Percentiles rank a stretch among this genome's conserved stretches.
These are phyloP conservation scores for Phoma sp. DNA, from an alignment of 2,329 filamentous ascomycete genomes.

Conservation along the genomic window DNA sequence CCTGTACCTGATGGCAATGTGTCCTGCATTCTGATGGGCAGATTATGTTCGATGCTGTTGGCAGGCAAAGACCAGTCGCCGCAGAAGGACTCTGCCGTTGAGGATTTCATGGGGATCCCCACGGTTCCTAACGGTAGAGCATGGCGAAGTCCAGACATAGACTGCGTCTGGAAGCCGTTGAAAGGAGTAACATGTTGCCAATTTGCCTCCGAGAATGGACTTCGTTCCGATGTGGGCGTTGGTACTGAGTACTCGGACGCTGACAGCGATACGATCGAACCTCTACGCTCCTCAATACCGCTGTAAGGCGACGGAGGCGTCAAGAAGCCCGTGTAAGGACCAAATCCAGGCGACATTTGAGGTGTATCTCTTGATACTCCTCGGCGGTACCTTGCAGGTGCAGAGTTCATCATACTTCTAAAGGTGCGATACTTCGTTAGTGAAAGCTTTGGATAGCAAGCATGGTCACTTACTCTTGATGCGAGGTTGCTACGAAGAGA, in stretches of 20 bases:
- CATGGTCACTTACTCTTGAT: neutral
- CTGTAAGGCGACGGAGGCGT: conserved; percentile 36
- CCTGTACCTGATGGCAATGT: conserved; percentile 1
- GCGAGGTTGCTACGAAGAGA: neutral
- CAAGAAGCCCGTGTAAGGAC: conserved; percentile 31
- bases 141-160: conserved; percentile 25
- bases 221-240: conserved; percentile 32
- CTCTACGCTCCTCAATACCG: too few species aligned
- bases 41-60: conserved; percentile 2
- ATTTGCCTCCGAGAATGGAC: conserved; percentile 30
- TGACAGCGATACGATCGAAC: too few species aligned
- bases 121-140: conserved; percentile 14
- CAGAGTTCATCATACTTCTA: conserved; percentile 21
- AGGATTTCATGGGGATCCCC: conserved; percentile 14
- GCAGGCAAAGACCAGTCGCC: conserved; percentile 10
- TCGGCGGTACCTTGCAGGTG: conserved; percentile 15
- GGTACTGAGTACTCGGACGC: too few species aligned
- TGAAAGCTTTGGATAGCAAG: neutral
- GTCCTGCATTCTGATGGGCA: conserved; percentile 8
- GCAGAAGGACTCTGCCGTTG: conserved; percentile 11
- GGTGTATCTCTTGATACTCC: conserved; percentile 29
- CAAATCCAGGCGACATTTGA: conserved; percentile 27
- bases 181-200: conserved; percentile 27
- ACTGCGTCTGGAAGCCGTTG: conserved; percentile 22
- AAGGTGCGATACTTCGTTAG: neutral